These are phyloP conservation scores for Plenodomus biglobosus DNA, from an alignment of 2,329 filamentous ascomycete genomes.

Conservation along the genomic window DNA sequence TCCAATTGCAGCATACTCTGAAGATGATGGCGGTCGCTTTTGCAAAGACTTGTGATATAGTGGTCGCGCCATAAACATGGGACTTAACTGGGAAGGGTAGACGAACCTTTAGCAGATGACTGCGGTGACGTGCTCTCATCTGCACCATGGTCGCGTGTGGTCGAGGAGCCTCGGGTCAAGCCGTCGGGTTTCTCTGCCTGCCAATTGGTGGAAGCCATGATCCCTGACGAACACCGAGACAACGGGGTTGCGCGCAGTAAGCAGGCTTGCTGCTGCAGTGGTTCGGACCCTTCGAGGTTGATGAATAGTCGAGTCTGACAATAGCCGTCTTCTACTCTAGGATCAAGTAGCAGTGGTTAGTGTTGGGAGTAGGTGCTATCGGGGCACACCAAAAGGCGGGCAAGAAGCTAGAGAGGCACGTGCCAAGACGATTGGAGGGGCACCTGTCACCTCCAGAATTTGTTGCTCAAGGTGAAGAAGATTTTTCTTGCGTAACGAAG, in stretches of 20 bases:
- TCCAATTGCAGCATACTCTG: neutral
- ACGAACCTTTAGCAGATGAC: constrained; percentile 38
- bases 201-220: constrained; percentile 35
- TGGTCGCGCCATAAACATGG: neutral
- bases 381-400: constrained; percentile 7
- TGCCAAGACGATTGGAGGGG: constrained; percentile 33
- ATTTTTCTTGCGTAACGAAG: neutral
- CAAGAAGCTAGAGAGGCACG: constrained; percentile 28
- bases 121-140: constrained; percentile 34
- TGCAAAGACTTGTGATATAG: neutral
- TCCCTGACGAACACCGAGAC: neutral
- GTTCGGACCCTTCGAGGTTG: constrained; percentile 1
- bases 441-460: constrained; percentile 8
- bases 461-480: neutral
- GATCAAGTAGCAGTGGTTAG: constrained; percentile 14
- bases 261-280: constrained; percentile 4
- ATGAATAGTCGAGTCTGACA: constrained; percentile 6
- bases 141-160: constrained; percentile 17
- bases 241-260: constrained; percentile 5
- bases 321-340: constrained; percentile 16
- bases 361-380: constrained; percentile 17
- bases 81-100: neutral
- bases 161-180: constrained; percentile 22
- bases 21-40: neutral
- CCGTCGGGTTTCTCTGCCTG: constrained; percentile 20